Percentiles rank a stretch among this genome's conserved stretches.
phyloP scores from a whole-genome alignment of 345 rosid species.

The Anacardium occidentale region DNA sequence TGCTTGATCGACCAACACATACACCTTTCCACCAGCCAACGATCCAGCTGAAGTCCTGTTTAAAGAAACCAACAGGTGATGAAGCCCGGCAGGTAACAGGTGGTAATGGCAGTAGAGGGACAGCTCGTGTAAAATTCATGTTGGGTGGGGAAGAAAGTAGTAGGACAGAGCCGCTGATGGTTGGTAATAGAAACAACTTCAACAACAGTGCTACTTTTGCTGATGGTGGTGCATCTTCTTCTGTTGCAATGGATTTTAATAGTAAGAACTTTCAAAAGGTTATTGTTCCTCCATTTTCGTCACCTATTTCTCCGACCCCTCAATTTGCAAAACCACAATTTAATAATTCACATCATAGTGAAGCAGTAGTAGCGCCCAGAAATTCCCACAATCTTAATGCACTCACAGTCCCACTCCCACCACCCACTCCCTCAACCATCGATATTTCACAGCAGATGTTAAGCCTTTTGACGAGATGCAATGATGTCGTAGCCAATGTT shows the following conservation, averaged over 20 bases:
- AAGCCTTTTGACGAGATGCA: constrained; percentile 86
- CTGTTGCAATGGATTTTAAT: constrained; percentile 83
- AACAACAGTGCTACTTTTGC: constrained; percentile 51
- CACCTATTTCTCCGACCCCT: constrained; percentile 48
- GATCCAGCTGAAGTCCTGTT: constrained; percentile 72
- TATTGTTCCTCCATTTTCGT: constrained; percentile 41
- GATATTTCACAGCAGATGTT: constrained; percentile 98
- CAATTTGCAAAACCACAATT: constrained; percentile 46
- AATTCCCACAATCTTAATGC: constrained; percentile 32
- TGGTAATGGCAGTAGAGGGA: constrained; percentile 57
- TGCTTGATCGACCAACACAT: constrained; percentile 34
- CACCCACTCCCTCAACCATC: constrained; percentile 20
- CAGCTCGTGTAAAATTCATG: constrained; percentile 87
- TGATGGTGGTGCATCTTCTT: constrained; percentile 54
- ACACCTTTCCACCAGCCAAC: constrained; percentile 33
- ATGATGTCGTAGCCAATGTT: constrained; percentile 74
- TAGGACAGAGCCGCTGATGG: constrained; percentile 47
- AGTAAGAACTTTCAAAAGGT: constrained; percentile 86
- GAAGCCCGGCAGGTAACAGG: constrained; percentile 36
- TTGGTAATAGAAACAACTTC: constrained; percentile 56
- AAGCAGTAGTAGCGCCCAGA: constrained; percentile 38
- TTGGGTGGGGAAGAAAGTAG: constrained; percentile 79
- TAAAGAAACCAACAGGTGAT: constrained; percentile 68
- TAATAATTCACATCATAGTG: constrained; percentile 35
- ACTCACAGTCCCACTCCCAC: constrained; percentile 19